Conservation (phyloP, 2,329 filamentous ascomycete species). For the Phyllosticta citrichinensis region DNA sequence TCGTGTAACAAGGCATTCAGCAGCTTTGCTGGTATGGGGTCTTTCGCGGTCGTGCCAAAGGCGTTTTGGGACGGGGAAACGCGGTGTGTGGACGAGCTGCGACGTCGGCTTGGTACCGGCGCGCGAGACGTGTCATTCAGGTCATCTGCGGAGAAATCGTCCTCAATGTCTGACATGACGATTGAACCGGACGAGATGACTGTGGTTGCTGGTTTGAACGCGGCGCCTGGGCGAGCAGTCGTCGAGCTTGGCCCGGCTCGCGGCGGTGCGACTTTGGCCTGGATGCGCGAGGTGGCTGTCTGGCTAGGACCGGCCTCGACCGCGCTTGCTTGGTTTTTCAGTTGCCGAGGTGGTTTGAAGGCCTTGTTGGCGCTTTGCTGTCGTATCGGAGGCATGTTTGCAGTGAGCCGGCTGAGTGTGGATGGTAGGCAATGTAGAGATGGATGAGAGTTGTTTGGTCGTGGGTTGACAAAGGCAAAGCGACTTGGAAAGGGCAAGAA, state of each 20-base stretch:
- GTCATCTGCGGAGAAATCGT: conserved; percentile 16
- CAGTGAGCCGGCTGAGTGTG: neutral
- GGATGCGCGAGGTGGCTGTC: conserved; percentile 18
- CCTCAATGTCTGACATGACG: conserved; percentile 19
- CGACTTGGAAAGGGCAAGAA: neutral
- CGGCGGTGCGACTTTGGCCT: conserved; percentile 13
- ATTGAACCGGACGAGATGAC: conserved; percentile 20
- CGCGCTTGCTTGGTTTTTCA: neutral
- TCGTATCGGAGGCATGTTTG: conserved; percentile 4
- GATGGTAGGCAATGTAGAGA: neutral
- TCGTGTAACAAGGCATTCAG: conserved; percentile 69
- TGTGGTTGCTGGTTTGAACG: conserved; percentile 18
- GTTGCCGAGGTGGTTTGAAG: conserved; percentile 28
- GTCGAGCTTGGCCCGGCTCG: conserved; percentile 12
- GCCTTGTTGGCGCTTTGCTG: conserved; percentile 11
- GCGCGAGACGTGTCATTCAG: conserved; percentile 13
- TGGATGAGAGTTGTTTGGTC: neutral
- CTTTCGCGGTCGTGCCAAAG: neutral
- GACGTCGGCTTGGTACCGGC: conserved; percentile 9
- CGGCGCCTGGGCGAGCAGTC: conserved; percentile 17
- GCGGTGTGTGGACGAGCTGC: neutral
- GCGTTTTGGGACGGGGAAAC: conserved; percentile 11
- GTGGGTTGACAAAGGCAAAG: neutral
- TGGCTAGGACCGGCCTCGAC: neutral
- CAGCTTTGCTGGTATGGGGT: conserved; percentile 59